Evolutionary conservation across 768 basidiomycete species (phyloP), one percentile per base, ranked within the genome.

Genomic region (Sporobolomyces roseus): DNA sequence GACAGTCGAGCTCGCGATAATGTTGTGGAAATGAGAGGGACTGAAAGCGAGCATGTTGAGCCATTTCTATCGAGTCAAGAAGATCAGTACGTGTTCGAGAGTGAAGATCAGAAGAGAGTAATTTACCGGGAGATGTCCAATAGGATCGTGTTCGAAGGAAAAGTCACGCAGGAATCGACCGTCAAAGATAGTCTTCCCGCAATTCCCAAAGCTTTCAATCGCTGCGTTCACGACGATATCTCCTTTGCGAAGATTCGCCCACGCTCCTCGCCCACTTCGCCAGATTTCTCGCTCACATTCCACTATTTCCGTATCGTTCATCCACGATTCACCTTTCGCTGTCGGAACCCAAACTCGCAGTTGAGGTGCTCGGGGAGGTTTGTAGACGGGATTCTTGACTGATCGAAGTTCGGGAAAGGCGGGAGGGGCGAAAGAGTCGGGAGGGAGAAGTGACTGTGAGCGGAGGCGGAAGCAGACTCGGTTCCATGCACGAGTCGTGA

Each of bases 341-440:
- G 61, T 58, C 53, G 76, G 75, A 14, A 77, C 70, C 75, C 75
- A 77, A 13, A 73, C 73, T 5, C 71, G 59, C 6, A 75, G 60
- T 27, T 36, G n/a, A n/a, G 72, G 56, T 25, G 75, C 71, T 16
- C 75, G 56, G 0, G 70, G 74, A 0, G n/a, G 4, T 63, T 72
- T 75, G 66, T 69, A 66, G 10, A 70, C 61, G 3, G 62, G 74
- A 1, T 35, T 25, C 9, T 25, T 1, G 30, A 36, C n/a, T 9
- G 23, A 2, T 9, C 52, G 19, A 33, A 68, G 45, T 8, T 38
- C 49, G 25, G 56, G 65, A 8, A 65, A 63, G 0, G 43, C 53
- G 13, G 62, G 41, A 30, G 51, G 43, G 0, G 59, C 32, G 23
- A 63, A 53, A 13, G 64, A 38, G 2, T 46, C 5, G 1, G 64